Percentiles rank a stretch among this genome's conserved stretches.
Evolutionary conservation across 208 protist species (phyloP).

Genomic region (Acanthamoeba sp.): DNA sequence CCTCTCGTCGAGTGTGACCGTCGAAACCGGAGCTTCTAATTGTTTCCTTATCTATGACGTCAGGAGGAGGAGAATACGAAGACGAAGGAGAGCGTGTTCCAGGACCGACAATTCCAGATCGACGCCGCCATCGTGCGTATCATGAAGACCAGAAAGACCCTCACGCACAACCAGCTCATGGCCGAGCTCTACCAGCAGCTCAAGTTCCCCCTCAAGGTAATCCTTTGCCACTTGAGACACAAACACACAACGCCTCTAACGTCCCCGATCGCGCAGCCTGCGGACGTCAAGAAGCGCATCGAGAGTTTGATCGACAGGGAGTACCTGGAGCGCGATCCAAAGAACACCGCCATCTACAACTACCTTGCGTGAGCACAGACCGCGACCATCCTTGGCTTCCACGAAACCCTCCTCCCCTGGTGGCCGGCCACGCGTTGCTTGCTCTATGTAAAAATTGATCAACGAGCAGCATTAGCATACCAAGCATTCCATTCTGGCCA

Average conservation of each 20-base stretch:
- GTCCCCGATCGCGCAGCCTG: constrained; percentile 37
- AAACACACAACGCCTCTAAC: not conserved
- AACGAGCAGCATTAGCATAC: no score
- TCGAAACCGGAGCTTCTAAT: not conserved
- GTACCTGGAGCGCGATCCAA: constrained; percentile 92
- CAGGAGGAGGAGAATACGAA: constrained; percentile 89
- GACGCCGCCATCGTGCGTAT: constrained; percentile 95
- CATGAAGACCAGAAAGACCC: constrained; percentile 93
- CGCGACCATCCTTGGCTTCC: not conserved
- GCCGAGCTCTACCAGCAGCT: constrained; percentile 90
- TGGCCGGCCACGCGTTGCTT: no score
- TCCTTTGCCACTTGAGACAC: not conserved
- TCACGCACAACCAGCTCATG: constrained; percentile 93
- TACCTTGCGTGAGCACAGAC: constrained; percentile 93
- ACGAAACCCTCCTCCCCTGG: no score
- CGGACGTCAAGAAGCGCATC: constrained; percentile 94
- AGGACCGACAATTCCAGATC: constrained; percentile 92
- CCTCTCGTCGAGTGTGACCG: no score
- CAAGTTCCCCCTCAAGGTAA: constrained; percentile 92
- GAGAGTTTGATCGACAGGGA: constrained; percentile 96
- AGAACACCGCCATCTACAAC: constrained; percentile 89
- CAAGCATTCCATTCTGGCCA: no score
- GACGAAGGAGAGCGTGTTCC: constrained; percentile 90
- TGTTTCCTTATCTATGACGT: not conserved
- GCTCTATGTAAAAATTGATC: no score